Evolutionary conservation across 1,284 basidiomycete genomes (phyloP).

Genomic region (Sparassis latifolia): DNA sequence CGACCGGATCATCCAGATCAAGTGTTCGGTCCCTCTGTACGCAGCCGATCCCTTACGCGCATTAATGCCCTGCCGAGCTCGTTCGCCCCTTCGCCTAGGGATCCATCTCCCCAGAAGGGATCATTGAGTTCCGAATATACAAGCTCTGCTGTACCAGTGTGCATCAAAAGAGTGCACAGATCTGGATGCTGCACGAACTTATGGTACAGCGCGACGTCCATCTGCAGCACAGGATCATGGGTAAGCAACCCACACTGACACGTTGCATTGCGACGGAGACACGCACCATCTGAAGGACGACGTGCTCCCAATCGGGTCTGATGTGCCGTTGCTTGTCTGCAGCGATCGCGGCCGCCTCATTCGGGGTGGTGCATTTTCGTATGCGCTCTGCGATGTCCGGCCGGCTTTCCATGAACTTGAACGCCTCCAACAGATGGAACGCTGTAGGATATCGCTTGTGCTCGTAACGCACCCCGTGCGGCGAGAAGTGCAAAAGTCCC

Average conservation of each 20-base stretch:
- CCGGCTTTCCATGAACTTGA: slow-evolving; percentile 48
- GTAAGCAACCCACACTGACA: not conserved
- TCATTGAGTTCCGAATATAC: slow-evolving; percentile 45
- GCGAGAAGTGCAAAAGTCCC: slow-evolving; percentile 54
- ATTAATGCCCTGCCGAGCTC: slow-evolving; percentile 51
- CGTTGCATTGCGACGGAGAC: not conserved
- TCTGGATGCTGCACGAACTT: slow-evolving; percentile 59
- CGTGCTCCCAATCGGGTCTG: slow-evolving; percentile 46
- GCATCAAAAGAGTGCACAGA: slow-evolving; percentile 38
- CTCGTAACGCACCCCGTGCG: slow-evolving; percentile 44
- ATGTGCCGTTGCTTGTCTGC: slow-evolving; percentile 31
- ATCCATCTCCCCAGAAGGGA: slow-evolving; percentile 52
- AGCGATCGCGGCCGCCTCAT: slow-evolving; percentile 46
- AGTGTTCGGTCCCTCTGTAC: slow-evolving; percentile 23
- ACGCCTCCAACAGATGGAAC: slow-evolving; percentile 59
- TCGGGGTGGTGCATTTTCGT: slow-evolving; percentile 34
- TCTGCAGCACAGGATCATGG: slow-evolving; percentile 27
- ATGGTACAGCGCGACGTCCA: slow-evolving; percentile 51
- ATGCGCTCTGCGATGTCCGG: slow-evolving; percentile 50
- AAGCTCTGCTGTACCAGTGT: slow-evolving; percentile 41
- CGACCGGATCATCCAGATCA: not conserved
- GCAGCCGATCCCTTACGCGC: slow-evolving; percentile 42
- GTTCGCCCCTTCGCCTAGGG: slow-evolving; percentile 43
- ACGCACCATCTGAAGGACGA: slow-evolving; percentile 41
- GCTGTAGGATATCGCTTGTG: slow-evolving; percentile 54